Evolutionary conservation across 2,329 filamentous ascomycete genomes (phyloP), one percentile per base, ranked within the genome.

Genomic region (Diaporthe citri): DNA sequence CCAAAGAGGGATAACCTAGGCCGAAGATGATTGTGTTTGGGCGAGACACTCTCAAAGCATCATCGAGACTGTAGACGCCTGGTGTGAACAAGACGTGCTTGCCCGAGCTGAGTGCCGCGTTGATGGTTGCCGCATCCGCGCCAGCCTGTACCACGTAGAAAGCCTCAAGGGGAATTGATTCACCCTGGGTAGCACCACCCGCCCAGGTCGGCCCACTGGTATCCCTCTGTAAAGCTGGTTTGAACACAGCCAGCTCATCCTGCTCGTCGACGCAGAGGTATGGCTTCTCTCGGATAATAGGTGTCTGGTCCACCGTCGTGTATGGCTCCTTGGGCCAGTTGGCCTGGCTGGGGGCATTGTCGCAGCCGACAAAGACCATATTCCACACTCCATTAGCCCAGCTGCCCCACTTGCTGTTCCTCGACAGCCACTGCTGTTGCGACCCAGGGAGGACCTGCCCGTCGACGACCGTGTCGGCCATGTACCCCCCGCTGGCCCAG

Each of bases 301-400:
- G 81, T 7, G 81, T 82, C 25, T 60, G 74, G 2, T 79, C 78
- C 20, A 83, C 36, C 25, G 79, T 81, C n/a, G 81, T 82, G 72
- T 83, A 82, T 17, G 81, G 76, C 31, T 75, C 76, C 17, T 64
- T 67, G 15, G 81, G 81, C 43, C 80, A 83, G 41, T 78, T 77
- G 20, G 78, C 78, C 67, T 80, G 77, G 62, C 76, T 77, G 4
- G 81, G 81, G n/a, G 81, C 78, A 60, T 78, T 77, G 4, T 74
- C 69, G 31, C 82, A 81, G 8, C 81, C 81, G 9, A 82, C 79
- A 31, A 82, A 82, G 9, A 82, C 81, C 81, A 82, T 82, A 36
- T 82, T 82, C 81, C 81, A 82, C 2, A 82, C 81, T 17, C 77
- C 81, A 48, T 82, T 82, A 1, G 81, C 79, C 81, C 81, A 82